Evolutionary conservation across 2,329 filamentous ascomycete genomes (phyloP).

Genomic region (Didymosphaeria variabile): DNA sequence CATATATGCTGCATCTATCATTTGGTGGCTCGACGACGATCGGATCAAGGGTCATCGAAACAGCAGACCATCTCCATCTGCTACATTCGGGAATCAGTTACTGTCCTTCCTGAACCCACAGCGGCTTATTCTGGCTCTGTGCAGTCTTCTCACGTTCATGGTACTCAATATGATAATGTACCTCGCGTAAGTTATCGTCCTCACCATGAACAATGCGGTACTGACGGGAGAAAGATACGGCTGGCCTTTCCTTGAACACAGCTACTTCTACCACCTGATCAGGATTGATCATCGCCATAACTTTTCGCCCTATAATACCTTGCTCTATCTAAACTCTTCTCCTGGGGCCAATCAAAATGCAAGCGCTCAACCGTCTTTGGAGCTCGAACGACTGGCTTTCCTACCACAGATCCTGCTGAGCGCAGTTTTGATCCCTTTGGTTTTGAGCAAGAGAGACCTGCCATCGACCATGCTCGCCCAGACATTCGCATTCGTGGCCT

Average conservation of each 20-base stretch:
- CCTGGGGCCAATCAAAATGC: conserved; percentile 40
- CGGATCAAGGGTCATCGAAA: conserved; percentile 30
- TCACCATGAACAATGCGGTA: conserved; percentile 10
- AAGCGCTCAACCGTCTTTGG: conserved; percentile 51
- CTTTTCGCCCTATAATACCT: conserved; percentile 94
- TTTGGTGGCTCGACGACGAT: conserved; percentile 79
- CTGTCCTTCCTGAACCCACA: conserved; percentile 40
- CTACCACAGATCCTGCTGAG: conserved; percentile 86
- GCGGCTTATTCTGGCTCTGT: conserved; percentile 66
- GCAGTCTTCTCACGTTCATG: conserved; percentile 77
- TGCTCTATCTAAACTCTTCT: conserved; percentile 86
- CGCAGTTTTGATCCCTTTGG: conserved; percentile 76
- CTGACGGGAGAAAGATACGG: conserved; percentile 68
- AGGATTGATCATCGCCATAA: conserved; percentile 97
- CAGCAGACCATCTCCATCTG: conserved; percentile 4
- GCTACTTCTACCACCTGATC: conserved; percentile 90
- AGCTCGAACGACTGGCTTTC: conserved; percentile 84
- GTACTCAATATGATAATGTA: conserved; percentile 83
- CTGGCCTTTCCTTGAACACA: conserved; percentile 83
- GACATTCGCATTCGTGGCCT: conserved; percentile 95
- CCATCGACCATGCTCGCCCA: conserved; percentile 89
- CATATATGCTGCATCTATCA: conserved; percentile 84
- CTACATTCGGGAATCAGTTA: conserved; percentile 33
- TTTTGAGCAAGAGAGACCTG: conserved; percentile 81
- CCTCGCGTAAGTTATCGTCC: conserved; percentile 63